Base-by-base conservation (phyloP, 768 basidiomycete species). In the Multifurca ochricompacta region DNA sequence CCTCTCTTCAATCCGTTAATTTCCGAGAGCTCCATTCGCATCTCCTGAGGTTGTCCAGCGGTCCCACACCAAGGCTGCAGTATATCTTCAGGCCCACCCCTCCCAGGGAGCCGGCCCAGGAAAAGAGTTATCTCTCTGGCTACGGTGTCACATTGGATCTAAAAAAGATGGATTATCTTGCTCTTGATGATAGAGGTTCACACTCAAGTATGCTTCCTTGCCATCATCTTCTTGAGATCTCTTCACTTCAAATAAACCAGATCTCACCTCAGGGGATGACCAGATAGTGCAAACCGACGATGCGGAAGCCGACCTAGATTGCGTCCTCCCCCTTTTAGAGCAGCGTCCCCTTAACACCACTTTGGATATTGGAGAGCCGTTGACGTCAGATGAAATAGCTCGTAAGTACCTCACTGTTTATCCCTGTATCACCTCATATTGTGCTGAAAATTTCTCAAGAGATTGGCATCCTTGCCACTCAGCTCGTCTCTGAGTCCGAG, bases 121-220 rank as follows among this genome's bases (percentile, higher is more conserved):
- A 62, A 1, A 60, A 67, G 4, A 77, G 69, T 54, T 75, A 77
- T 63, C 71, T 99, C 7, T 82, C 87, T 3, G 95, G 95, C 4
- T 99, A 91, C 62, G 96, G 96, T 3, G 94, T 94, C 6, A 77
- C 87, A 19, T 72, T 99, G 49, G 91, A 95, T 61, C 69, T 99
- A 62, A 99, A 99, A 75, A 96, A 94, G 72, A 96, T 82, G 77
- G 96, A 99, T 63, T 99, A 98, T 66, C 78, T 97, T 11, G 92
- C 86, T 4, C 71, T 97, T 7, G 96, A 99, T 65, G 96, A 99
- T 67, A 74, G 96, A 41, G 68, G 77, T 47, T 64, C 71, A 3
- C 68, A 66, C 59, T 63, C 59, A 16, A 58, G 66, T 67, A 53
- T 37, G 58, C 13, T 40, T 34, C 27, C 16, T 41, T 25, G 0